Evolutionary conservation across 352 stramenopile species (phyloP).

Genomic region (Blastocystis sp.): DNA sequence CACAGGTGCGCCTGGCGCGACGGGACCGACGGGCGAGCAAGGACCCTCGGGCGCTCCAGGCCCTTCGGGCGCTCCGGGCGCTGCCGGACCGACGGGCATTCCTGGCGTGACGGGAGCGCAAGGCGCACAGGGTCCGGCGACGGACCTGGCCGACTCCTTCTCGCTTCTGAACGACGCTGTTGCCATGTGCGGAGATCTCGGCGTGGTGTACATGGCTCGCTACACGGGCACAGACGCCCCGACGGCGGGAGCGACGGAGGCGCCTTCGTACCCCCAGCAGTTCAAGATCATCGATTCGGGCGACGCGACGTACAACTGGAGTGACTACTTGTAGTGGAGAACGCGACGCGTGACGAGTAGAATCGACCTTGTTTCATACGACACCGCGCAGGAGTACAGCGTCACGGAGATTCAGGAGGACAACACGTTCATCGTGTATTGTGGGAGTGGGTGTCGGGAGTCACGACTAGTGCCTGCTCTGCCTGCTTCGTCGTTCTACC

Average conservation of each 20-base stretch:
- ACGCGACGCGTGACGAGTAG: background rate
- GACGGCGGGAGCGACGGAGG: background rate
- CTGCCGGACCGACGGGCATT: constrained; percentile 34
- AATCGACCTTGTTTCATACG: constrained; percentile 8
- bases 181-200: background rate
- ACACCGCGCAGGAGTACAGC: background rate
- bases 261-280: background rate
- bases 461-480: background rate
- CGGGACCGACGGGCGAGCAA: background rate
- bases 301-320: background rate
- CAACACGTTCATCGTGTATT: background rate
- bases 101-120: constrained; percentile 19
- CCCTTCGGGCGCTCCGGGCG: constrained; percentile 28
- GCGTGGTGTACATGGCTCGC: background rate
- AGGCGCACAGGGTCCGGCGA: constrained; percentile 15
- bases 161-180: background rate
- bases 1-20: constrained; percentile 22
- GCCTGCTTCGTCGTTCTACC: background rate
- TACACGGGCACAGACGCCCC: background rate
- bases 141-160: background rate
- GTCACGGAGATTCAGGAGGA: background rate
- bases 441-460: background rate
- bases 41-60: background rate
- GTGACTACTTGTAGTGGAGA: background rate
- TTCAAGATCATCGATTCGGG: constrained; percentile 7